Percentiles rank a stretch among this genome's conserved stretches.
phyloP scores from a whole-genome alignment of 331 rosid species.

The Malus hybrid region DNA sequence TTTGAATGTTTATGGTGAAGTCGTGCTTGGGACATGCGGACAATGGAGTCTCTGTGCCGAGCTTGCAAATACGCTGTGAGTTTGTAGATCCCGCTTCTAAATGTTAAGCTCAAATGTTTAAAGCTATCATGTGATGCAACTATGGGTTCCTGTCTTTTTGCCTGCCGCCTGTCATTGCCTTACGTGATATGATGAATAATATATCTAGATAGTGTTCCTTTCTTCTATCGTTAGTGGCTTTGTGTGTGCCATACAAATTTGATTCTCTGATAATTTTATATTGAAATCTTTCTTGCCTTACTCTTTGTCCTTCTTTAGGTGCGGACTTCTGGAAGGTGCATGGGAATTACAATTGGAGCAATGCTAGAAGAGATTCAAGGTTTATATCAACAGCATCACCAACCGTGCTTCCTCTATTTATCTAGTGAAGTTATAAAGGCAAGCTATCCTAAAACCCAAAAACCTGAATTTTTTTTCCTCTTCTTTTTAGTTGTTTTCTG shows the following conservation, averaged over 20 bases:
- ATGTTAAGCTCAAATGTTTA: background rate
- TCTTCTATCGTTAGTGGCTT: too few species aligned
- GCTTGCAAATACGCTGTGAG: constrained; percentile 99
- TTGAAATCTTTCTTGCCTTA: background rate
- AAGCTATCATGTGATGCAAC: background rate
- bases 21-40: constrained; percentile 99
- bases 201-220: background rate
- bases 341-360: constrained; percentile 94
- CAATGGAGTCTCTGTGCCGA: constrained; percentile 99
- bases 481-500: background rate
- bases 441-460: background rate
- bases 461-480: background rate
- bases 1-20: constrained; percentile 35
- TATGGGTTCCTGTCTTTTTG: background rate
- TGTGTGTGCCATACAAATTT: background rate
- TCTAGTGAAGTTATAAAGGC: constrained; percentile 99
- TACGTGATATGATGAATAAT: background rate
- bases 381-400: constrained; percentile 86
- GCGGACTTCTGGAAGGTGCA: constrained; percentile 93
- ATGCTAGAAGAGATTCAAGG: constrained; percentile 97
- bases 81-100: constrained; percentile 26
- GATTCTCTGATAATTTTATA: background rate
- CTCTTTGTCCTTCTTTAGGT: constrained; percentile 52
- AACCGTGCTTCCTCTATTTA: constrained; percentile 97
- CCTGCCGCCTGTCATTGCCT: background rate